phyloP scores from a whole-genome alignment of 805 yeast genomes.

The Spathaspora gorwiae region DNA sequence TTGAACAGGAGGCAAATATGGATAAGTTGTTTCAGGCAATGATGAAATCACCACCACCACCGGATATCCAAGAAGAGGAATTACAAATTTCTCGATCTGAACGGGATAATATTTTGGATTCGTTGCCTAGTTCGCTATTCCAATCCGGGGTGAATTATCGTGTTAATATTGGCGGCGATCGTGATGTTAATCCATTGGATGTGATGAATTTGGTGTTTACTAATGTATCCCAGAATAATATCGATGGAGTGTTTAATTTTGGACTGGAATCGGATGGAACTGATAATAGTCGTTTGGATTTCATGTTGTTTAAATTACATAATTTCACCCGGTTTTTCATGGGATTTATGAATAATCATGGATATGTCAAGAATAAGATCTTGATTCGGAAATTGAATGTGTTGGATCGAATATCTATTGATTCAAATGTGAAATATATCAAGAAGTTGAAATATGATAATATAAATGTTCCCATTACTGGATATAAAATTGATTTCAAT shows the following conservation, averaged over 20 bases:
- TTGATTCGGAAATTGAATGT: constrained; percentile 11
- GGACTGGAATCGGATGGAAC: background rate
- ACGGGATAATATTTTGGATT: constrained; percentile 15
- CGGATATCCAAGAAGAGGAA: too few relatives aligned
- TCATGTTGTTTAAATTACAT: constrained; percentile 6
- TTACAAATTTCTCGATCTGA: constrained; percentile 3
- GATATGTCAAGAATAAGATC: constrained; percentile 4
- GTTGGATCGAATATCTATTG: constrained; percentile 8
- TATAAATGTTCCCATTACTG: constrained; percentile 12
- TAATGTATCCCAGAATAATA: constrained; percentile 11
- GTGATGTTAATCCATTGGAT: background rate
- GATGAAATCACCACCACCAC: too few relatives aligned
- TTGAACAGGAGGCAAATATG: too few relatives aligned
- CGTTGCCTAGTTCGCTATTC: constrained; percentile 17
- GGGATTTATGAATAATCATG: constrained; percentile 7
- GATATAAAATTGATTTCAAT: constrained; percentile 32
- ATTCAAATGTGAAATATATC: constrained; percentile 4
- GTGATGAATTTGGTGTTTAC: constrained; percentile 15
- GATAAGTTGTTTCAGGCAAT: too few relatives aligned
- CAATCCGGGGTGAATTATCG: constrained; percentile 13
- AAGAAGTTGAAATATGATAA: constrained; percentile 1
- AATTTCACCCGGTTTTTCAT: constrained; percentile 9
- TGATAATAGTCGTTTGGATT: background rate
- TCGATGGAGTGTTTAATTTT: constrained; percentile 17
- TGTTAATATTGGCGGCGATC: background rate